Evolutionary conservation across 306 rosid genomes (phyloP), one percentile per base, ranked within the genome.

Genomic region (Trifolium subterraneum): DNA sequence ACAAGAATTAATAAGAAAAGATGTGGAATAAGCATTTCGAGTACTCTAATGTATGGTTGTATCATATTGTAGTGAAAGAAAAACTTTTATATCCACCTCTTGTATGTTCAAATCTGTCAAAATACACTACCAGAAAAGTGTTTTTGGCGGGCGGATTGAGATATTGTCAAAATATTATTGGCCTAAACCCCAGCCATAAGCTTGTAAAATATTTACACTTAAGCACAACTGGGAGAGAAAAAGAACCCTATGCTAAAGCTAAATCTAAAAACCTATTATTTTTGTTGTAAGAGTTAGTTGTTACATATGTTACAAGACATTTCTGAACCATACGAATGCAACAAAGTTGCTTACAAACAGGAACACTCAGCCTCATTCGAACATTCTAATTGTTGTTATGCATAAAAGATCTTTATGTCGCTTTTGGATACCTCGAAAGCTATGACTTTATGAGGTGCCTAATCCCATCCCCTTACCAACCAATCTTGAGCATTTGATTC

Each of bases 401-500:
- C 73, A 76, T 79, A 41, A 58, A 51, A 74, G 51, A 72, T 39
- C 56, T 68, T 45, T 71, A 36, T 45, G 72, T 52, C 50, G 39
- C 78, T 65, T 77, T 56, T 58, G 70, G 63, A 80, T 72, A 59
- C 67, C 64, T 82, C 74, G 79, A 87, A 83, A 68, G 67, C 90
- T 86, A 88, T 59, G 87, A 90, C 68, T 86, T 90, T 54, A 90
- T 90, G 64, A 92, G 87, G 79, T 88, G 86, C 71, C 75, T 83
- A 70, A 87, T 87, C 48, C 95, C 95, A 74, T 90, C 95, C 38
- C 92, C 97, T 90, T 92, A 96, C 99, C 99, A 92, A 73, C 97
- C 99, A 66, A 92, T 90, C 89, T 94, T 94, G 78, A 90, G 96
- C 99, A 90, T 94, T 7, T 92, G 95, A 90, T 94, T 97, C 45